These are phyloP conservation scores for Barnettozyma botsteinii DNA, from an alignment of 805 yeast genomes.

Conservation along the genomic window DNA sequence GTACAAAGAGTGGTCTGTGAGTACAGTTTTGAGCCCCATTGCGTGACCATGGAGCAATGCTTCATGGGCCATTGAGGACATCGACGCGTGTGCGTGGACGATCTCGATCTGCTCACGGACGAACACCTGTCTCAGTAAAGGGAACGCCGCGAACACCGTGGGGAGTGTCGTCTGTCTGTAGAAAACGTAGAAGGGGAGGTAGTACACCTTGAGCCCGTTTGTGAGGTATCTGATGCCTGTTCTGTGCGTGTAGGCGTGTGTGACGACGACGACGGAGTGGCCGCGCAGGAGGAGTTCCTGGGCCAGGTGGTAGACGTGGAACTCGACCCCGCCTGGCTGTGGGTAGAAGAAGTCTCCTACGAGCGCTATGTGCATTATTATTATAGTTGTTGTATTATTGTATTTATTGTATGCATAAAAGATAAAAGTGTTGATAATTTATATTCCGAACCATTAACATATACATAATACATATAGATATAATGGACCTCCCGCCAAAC, in stretches of 20 bases:
- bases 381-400: neutral
- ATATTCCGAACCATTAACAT: no score
- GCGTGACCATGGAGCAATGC: constrained; percentile 87
- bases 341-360: constrained; percentile 97
- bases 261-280: constrained; percentile 78
- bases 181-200: constrained; percentile 76
- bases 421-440: neutral
- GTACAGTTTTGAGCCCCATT: constrained; percentile 87
- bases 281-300: constrained; percentile 76
- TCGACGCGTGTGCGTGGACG: constrained; percentile 93
- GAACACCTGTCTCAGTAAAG: constrained; percentile 76
- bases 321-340: constrained; percentile 97
- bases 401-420: constrained; percentile 2
- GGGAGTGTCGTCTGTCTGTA: constrained; percentile 85
- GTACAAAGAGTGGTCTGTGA: constrained; percentile 93
- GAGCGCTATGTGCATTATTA: constrained; percentile 35
- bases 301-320: constrained; percentile 88
- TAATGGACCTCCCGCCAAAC: constrained; percentile 4
- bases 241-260: constrained; percentile 83
- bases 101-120: constrained; percentile 82
- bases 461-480: no score
- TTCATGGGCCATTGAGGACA: constrained; percentile 82
- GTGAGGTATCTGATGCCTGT: constrained; percentile 78
- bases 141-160: constrained; percentile 82
- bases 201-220: constrained; percentile 89